These are phyloP conservation scores for Xylaria sp. DNA, from an alignment of 2,329 filamentous ascomycete species.

Conservation along the genomic window DNA sequence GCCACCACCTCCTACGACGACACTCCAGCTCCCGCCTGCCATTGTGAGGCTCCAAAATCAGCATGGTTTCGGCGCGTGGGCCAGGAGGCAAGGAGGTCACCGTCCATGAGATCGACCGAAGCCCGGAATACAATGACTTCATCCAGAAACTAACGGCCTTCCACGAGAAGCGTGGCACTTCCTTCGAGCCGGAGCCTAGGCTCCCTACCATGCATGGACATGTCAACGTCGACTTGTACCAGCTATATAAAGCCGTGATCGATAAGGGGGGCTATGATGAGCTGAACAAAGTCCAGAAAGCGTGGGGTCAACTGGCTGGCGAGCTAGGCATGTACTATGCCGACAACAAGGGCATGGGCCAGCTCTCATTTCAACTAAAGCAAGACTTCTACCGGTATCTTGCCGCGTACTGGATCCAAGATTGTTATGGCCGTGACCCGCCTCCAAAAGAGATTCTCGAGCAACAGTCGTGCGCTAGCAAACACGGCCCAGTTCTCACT, in stretches of 20 bases:
- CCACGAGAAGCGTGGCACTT: conserved; percentile 81
- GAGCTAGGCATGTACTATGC: conserved; percentile 79
- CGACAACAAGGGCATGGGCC: conserved; percentile 71
- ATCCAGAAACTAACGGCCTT: conserved; percentile 77
- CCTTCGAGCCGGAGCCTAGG: conserved; percentile 77
- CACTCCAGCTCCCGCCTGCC: conserved; percentile 4
- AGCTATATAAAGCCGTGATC: conserved; percentile 81
- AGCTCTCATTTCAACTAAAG: conserved; percentile 88
- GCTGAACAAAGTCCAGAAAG: conserved; percentile 83
- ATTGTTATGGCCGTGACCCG: conserved; percentile 80
- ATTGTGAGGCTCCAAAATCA: conserved; percentile 32
- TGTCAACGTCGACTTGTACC: conserved; percentile 78
- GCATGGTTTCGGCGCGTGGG: conserved; percentile 48
- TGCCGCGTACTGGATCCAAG: conserved; percentile 85
- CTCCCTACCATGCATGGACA: conserved; percentile 74
- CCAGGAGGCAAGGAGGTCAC: conserved; percentile 46
- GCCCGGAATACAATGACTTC: conserved; percentile 80
- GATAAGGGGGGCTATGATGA: conserved; percentile 86
- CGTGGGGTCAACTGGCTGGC: conserved; percentile 82
- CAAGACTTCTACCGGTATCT: conserved; percentile 91
- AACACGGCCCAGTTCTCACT: conserved; percentile 80
- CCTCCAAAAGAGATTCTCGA: conserved; percentile 90
- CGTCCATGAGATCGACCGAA: conserved; percentile 63
- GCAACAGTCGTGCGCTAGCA: conserved; percentile 78
- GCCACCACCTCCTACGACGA: not conserved